Conservation (phyloP, 1,284 basidiomycete genomes). For the Pseudozyma tsukubaensis region DNA sequence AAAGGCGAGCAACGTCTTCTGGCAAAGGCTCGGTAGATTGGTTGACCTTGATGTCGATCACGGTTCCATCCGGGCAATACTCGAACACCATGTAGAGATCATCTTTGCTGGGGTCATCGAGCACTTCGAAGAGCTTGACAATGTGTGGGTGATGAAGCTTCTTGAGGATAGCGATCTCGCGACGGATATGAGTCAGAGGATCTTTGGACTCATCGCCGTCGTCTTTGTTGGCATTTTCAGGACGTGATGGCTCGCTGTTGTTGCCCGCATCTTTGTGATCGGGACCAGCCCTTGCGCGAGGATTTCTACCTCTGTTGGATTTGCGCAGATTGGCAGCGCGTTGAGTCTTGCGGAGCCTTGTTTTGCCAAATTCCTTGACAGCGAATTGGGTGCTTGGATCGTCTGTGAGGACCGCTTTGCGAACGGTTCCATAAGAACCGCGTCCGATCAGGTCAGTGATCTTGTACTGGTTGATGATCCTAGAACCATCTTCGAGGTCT, state of each 20-base stretch:
- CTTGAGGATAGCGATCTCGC: constrained; percentile 64
- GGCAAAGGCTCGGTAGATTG: constrained; percentile 61
- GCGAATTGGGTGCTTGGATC: constrained; percentile 47
- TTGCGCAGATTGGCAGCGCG: constrained; percentile 42
- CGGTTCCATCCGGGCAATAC: constrained; percentile 70
- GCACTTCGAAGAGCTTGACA: constrained; percentile 73
- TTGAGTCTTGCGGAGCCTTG: constrained; percentile 56
- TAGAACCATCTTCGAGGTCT: constrained; percentile 62
- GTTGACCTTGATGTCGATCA: constrained; percentile 70
- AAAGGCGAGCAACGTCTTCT: constrained; percentile 69
- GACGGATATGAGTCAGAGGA: constrained; percentile 61
- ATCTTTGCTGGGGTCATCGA: constrained; percentile 73
- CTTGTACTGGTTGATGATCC: constrained; percentile 67
- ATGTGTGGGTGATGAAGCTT: constrained; percentile 69
- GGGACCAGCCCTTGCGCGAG: not conserved
- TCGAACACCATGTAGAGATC: constrained; percentile 71
- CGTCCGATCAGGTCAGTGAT: constrained; percentile 61
- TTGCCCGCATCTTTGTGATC: constrained; percentile 10
- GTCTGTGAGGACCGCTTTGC: constrained; percentile 52
- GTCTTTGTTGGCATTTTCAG: not conserved
- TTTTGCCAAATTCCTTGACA: constrained; percentile 68
- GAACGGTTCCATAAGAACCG: constrained; percentile 63
- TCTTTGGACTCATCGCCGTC: constrained; percentile 46
- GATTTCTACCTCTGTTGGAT: constrained; percentile 9
- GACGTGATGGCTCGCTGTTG: constrained; percentile 16